These are phyloP conservation scores for Sugiyamaella pinicola DNA, from an alignment of 1,139 yeast species.

Conservation along the genomic window DNA sequence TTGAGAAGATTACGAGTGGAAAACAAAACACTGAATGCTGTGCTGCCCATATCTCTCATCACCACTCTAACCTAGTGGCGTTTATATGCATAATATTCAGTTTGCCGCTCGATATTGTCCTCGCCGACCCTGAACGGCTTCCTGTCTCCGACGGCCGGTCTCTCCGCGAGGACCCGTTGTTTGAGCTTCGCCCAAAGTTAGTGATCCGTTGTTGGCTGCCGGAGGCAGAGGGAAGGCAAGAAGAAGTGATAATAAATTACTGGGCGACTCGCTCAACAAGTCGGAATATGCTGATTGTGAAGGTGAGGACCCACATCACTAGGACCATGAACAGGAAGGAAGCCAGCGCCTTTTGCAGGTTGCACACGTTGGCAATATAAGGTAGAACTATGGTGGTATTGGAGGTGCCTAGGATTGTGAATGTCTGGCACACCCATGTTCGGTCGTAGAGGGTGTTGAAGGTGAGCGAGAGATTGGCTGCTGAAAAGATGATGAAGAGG, in stretches of 20 bases:
- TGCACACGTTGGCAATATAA: conserved; percentile 55
- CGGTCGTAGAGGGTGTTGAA: conserved; percentile 80
- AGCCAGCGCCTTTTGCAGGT: conserved; percentile 77
- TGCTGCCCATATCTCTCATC: background rate
- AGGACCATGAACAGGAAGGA: conserved; percentile 75
- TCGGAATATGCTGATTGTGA: conserved; percentile 77
- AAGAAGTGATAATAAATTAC: background rate
- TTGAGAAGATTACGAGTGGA: background rate
- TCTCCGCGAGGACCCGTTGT: too few species aligned
- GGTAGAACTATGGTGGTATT: conserved; percentile 27
- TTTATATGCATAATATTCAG: background rate
- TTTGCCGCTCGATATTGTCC: too few species aligned
- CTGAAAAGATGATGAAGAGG: conserved; percentile 85
- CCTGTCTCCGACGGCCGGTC: too few species aligned
- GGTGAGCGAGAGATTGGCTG: conserved; percentile 84
- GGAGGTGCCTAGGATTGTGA: conserved; percentile 2
- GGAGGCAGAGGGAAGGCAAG: background rate
- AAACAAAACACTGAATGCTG: background rate
- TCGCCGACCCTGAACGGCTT: too few species aligned
- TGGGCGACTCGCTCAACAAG: conserved; percentile 70
- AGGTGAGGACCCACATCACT: conserved; percentile 82
- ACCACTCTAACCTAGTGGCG: background rate
- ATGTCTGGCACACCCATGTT: conserved; percentile 71
- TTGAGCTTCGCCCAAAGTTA: too few species aligned
- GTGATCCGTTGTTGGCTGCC: too few species aligned